phyloP scores from a whole-genome alignment of 2,329 filamentous ascomycete genomes.

The Alternaria sp. region DNA sequence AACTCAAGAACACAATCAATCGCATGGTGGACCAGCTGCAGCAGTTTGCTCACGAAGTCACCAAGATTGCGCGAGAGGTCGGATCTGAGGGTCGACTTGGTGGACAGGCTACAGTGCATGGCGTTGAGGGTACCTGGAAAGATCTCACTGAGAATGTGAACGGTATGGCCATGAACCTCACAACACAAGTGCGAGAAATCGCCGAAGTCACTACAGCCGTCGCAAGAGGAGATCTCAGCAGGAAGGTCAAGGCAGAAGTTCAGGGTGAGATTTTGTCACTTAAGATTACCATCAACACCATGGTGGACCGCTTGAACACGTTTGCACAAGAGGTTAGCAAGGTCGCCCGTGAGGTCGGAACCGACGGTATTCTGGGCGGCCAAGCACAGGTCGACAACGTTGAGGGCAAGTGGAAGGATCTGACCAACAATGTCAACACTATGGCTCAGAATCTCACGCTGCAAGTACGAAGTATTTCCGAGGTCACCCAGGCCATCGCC shows the following conservation, averaged over 20 bases:
- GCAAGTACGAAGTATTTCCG: slow-evolving; percentile 88
- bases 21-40: slow-evolving; percentile 63
- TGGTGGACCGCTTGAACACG: slow-evolving; percentile 71
- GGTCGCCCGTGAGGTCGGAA: slow-evolving; percentile 71
- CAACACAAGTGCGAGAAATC: slow-evolving; percentile 63
- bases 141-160: slow-evolving; percentile 64
- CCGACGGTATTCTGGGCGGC: slow-evolving; percentile 70
- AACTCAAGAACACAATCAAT: slow-evolving; percentile 63
- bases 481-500: slow-evolving; percentile 93
- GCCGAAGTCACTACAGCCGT: slow-evolving; percentile 63
- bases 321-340: slow-evolving; percentile 73
- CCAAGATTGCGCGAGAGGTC: slow-evolving; percentile 62
- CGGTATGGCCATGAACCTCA: slow-evolving; percentile 62
- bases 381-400: slow-evolving; percentile 72
- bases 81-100: slow-evolving; percentile 62
- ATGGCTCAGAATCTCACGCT: slow-evolving; percentile 71
- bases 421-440: slow-evolving; percentile 73
- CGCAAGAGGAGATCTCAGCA: slow-evolving; percentile 61
- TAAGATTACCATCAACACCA: slow-evolving; percentile 84
- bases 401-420: slow-evolving; percentile 72
- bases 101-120: slow-evolving; percentile 62
- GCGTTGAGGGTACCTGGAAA: slow-evolving; percentile 64
- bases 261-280: slow-evolving; percentile 65
- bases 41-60: slow-evolving; percentile 63
- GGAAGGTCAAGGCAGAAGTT: slow-evolving; percentile 62